Evolutionary conservation across 2,329 filamentous ascomycete species (phyloP).

Genomic region (Hirsutella minnesotensis): DNA sequence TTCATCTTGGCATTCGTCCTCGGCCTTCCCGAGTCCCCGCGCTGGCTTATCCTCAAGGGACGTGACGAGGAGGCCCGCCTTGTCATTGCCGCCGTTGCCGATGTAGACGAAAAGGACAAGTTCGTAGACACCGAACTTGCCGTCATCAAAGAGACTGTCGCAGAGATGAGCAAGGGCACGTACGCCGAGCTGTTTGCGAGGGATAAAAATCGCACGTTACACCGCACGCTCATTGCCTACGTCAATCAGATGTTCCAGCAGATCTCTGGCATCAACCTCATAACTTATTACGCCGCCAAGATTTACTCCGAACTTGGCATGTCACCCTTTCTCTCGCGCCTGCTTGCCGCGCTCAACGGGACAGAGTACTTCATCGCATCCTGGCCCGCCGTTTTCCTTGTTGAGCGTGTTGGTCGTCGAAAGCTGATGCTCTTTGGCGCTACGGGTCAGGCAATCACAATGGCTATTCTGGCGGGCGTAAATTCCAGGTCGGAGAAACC

Average conservation of each 20-base stretch:
- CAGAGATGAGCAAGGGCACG: constrained; percentile 52
- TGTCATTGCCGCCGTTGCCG: constrained; percentile 41
- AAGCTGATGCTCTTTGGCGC: constrained; percentile 63
- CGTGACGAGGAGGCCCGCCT: constrained; percentile 33
- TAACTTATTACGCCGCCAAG: constrained; percentile 49
- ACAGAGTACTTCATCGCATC: constrained; percentile 50
- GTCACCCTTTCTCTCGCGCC: constrained; percentile 41
- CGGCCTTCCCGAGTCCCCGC: constrained; percentile 41
- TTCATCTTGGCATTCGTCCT: constrained; percentile 43
- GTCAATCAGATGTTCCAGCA: constrained; percentile 55
- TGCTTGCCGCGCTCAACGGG: constrained; percentile 33
- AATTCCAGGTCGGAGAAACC: constrained; percentile 37
- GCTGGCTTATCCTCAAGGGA: constrained; percentile 34
- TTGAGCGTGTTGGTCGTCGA: constrained; percentile 55
- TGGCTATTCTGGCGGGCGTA: constrained; percentile 50
- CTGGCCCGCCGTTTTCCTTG: constrained; percentile 47
- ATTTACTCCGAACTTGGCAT: constrained; percentile 47
- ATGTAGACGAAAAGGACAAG: constrained; percentile 40
- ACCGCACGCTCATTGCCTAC: constrained; percentile 47
- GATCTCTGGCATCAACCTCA: constrained; percentile 51
- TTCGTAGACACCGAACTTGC: constrained; percentile 46
- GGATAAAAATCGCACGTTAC: constrained; percentile 43
- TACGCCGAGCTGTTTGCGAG: constrained; percentile 47
- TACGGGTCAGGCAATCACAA: constrained; percentile 46
- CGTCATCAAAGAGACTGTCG: constrained; percentile 54